Evolutionary conservation across 2,329 filamentous ascomycete genomes (phyloP).

Genomic region (Hypoxylon sp.): DNA sequence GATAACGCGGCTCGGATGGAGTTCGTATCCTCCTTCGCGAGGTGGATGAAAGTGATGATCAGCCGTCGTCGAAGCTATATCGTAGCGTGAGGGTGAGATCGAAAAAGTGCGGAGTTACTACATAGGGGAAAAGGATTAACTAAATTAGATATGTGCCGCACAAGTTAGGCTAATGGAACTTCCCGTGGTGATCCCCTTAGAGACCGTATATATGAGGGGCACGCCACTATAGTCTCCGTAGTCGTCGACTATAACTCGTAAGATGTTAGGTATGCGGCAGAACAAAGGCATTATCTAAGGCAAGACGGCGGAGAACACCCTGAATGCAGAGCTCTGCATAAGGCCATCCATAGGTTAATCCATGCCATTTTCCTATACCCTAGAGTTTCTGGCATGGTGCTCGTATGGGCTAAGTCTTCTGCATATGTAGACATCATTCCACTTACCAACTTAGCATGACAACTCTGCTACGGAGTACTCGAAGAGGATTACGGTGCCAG

Average conservation of each 20-base stretch:
- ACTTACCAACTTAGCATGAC: constrained; percentile 20
- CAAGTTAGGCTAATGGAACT: not conserved
- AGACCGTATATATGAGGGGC: constrained; percentile 6
- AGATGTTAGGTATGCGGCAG: not conserved
- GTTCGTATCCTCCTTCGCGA: not conserved
- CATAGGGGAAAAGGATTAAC: too few species aligned
- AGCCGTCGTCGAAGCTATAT: not conserved
- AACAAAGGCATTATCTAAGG: constrained; percentile 5
- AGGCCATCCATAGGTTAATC: constrained; percentile 11
- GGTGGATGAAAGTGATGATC: constrained; percentile 1
- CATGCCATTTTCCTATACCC: constrained; percentile 4
- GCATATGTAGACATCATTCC: constrained; percentile 8
- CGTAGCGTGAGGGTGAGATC: not conserved
- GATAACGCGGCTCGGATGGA: not conserved
- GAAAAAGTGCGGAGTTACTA: not conserved
- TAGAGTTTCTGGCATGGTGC: constrained; percentile 1
- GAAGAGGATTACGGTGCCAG: not conserved
- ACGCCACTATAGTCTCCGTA: constrained; percentile 10
- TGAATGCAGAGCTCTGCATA: constrained; percentile 5
- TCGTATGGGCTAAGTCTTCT: not conserved
- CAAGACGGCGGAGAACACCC: constrained; percentile 17
- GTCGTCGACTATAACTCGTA: not conserved
- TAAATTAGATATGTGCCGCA: too few species aligned
- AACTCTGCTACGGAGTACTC: not conserved
- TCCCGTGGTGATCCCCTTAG: not conserved